Evolutionary conservation across 805 yeast species (phyloP), one percentile per base, ranked within the genome.

Genomic region (Teunomyces gatunensis): DNA sequence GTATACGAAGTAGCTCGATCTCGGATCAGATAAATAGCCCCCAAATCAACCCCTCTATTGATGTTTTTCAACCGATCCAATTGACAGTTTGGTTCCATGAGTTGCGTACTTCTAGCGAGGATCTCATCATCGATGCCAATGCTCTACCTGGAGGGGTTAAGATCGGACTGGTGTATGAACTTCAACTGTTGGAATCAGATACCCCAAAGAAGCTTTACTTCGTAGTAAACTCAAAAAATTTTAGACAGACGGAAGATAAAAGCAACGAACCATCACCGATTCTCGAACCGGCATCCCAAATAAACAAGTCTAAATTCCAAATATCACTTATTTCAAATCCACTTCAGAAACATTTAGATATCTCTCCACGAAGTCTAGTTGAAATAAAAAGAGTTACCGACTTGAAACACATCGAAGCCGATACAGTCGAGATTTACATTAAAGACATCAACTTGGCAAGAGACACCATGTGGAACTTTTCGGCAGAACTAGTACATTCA

Each of bases 381-480:
- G 71, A 75, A 55, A 80, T 91, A 3, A 57, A 56, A 32, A 57
- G 72, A 73, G 55, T 70, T 68, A 42, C 75, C 63, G 65, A 68
- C 64, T 15, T 71, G 37, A 65, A 68, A 6, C 64, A 73, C 1
- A 84, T 79, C n/a, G 85, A 81, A 51, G 86, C 91, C 1, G 97
- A 94, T 56, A 77, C 89, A 2, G 79, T 91, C 3, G 98, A 94
- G 58, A 67, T 94, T 4, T 83, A 83, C 60, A 78, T 89, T 45
- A 88, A 84, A 56, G 97, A 94, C 57, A 74, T 89, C 17, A 81
- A 86, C 54, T 68, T 94, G 12, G 81, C 96, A 3, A 72, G 99
- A 54, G 96, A 96, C 50, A 94, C 89, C 56, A 92, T 91, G 90
- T 94, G 98, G 96, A 74, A 79, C 21, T 68, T 92, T 11, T 81